Evolutionary conservation across 306 rosid species (phyloP).

Genomic region (Inga laurina): DNA sequence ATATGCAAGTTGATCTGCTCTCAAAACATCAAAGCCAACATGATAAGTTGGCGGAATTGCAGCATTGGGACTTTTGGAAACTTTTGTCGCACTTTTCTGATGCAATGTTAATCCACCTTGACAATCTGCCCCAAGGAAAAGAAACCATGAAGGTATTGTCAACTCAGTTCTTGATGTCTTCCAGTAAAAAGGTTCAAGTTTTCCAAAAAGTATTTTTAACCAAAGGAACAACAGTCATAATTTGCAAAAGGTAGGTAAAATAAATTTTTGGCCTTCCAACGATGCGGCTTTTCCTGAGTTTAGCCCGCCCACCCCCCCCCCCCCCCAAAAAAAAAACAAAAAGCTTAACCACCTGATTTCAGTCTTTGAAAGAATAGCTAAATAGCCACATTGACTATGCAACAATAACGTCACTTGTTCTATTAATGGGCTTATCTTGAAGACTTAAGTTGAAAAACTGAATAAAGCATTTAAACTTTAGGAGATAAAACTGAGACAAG

Average conservation of each 20-base stretch:
- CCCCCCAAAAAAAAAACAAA: no score
- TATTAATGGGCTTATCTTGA: neutral
- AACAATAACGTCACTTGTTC: no score
- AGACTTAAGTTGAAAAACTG: neutral
- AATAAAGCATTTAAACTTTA: neutral
- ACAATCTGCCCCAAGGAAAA: constrained; percentile 45
- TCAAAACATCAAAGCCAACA: constrained; percentile 75
- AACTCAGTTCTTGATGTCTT: constrained; percentile 1
- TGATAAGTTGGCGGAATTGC: constrained; percentile 64
- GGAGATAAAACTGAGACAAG: neutral
- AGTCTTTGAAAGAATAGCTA: neutral
- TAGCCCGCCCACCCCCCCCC: neutral
- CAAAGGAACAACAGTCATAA: neutral
- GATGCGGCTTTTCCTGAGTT: neutral
- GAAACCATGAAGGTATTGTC: neutral
- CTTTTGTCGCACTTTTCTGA: constrained; percentile 41
- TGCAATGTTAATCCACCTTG: constrained; percentile 42
- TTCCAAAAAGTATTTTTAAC: constrained; percentile 5
- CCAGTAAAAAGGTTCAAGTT: constrained; percentile 14
- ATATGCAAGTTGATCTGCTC: constrained; percentile 54
- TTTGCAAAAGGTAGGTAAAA: neutral
- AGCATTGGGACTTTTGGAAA: constrained; percentile 43
- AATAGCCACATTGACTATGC: neutral
- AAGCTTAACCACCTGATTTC: neutral
- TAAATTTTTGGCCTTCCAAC: neutral